phyloP scores from a whole-genome alignment of 176 grass and related monocot species.

The Oryza glumipatula region DNA sequence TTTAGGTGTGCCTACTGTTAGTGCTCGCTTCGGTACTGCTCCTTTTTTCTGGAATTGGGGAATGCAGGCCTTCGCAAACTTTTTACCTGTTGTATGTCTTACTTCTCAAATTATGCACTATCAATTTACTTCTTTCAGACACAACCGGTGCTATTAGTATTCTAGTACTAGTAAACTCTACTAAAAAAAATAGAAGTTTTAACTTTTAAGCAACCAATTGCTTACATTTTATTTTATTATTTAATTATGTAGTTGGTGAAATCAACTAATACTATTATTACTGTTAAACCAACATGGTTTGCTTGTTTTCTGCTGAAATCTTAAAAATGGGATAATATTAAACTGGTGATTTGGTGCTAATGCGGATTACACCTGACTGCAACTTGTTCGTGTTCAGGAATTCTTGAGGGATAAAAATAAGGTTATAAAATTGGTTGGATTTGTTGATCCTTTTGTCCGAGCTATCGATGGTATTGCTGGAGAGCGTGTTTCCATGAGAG shows the following conservation, averaged over 20 bases:
- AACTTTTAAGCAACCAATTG: not conserved
- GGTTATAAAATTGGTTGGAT: constrained; percentile 60
- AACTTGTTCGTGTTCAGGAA: constrained; percentile 50
- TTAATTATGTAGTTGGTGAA: not conserved
- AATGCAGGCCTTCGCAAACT: constrained; percentile 87
- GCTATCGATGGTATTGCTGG: constrained; percentile 77
- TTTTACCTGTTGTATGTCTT: constrained; percentile 74
- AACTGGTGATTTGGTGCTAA: constrained; percentile 2
- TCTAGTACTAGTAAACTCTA: not conserved
- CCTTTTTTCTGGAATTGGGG: constrained; percentile 99
- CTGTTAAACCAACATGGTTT: constrained; percentile 17
- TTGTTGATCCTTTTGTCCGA: constrained; percentile 76
- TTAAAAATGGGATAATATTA: constrained; percentile 24
- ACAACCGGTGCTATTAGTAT: not conserved
- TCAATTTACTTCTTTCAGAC: not conserved
- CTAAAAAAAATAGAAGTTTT: not conserved
- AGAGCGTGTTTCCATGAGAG: constrained; percentile 82
- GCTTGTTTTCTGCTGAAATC: not conserved
- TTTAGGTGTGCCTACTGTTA: constrained; percentile 88
- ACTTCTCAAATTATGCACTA: constrained; percentile 10
- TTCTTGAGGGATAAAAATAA: constrained; percentile 79
- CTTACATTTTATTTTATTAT: too few relatives aligned
- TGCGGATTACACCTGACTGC: constrained; percentile 25
- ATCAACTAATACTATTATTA: constrained; percentile 7
- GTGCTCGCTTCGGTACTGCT: constrained; percentile 90